A percentile compares a stretch with the other conserved stretches of the same genome.
Evolutionary conservation across 2,329 filamentous ascomycete species (phyloP).

Genomic region (Microcyclospora pomicola): DNA sequence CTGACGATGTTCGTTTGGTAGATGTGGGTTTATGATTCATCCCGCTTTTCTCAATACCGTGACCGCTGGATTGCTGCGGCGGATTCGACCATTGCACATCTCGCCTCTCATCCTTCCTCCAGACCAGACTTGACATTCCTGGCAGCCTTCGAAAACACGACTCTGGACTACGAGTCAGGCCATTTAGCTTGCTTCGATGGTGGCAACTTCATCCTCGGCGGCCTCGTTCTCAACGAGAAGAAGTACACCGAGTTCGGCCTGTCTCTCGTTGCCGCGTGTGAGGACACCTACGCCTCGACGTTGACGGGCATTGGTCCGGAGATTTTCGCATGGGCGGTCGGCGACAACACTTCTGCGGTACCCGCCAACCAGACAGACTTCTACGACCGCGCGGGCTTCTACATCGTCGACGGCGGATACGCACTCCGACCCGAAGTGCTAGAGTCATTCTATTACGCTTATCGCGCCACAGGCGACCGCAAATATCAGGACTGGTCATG

Average conservation of each 20-base stretch:
- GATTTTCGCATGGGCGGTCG: constrained; percentile 24
- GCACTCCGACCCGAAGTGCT: constrained; percentile 67
- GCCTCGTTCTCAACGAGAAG: constrained; percentile 50
- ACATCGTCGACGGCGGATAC: constrained; percentile 47
- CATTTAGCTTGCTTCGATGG: constrained; percentile 67
- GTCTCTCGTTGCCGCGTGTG: constrained; percentile 56
- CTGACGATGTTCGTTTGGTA: background rate
- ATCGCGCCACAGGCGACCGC: constrained; percentile 58
- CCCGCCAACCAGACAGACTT: constrained; percentile 37
- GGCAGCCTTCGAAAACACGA: constrained; percentile 39
- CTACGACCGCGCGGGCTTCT: constrained; percentile 56
- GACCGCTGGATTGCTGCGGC: constrained; percentile 54
- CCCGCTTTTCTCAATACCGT: constrained; percentile 45
- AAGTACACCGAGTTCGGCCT: constrained; percentile 65
- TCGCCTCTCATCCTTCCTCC: constrained; percentile 52
- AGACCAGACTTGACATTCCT: constrained; percentile 62
- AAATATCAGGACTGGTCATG: constrained; percentile 78
- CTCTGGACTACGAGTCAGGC: constrained; percentile 26
- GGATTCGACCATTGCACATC: constrained; percentile 58
- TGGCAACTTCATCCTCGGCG: constrained; percentile 74
- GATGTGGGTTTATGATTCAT: constrained; percentile 69
- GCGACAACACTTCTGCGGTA: constrained; percentile 16
- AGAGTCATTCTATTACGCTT: constrained; percentile 78
- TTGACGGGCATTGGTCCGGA: constrained; percentile 67
- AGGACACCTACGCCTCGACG: constrained; percentile 56